Base-by-base conservation (phyloP, 257 asterid species). In the Orobanche coerulescens region DNA sequence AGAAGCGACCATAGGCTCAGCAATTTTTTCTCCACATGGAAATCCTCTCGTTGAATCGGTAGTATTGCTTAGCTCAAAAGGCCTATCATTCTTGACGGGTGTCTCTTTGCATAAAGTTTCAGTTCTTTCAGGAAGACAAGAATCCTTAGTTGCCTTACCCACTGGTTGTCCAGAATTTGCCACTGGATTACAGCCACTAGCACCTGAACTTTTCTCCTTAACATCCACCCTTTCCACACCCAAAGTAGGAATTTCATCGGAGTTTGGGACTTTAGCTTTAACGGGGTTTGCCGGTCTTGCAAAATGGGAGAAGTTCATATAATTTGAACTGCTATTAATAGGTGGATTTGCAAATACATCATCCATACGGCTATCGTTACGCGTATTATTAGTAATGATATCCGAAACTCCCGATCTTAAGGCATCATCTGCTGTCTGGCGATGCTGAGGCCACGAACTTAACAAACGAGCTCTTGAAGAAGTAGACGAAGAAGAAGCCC, bases 241-340 rank as follows among this genome's bases (percentile, higher is more conserved):
- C 16, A 82, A 60, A 65, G 83, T 61, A 48, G 77, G 71, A 58
- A 69, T 44, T 55, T 71, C 82, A 72, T 69, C 73, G 46, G 68
- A 42, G 59, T 58, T 78, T 18, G 74, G 77, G 64, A 56, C 49
- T 55, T 74, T 75, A 18, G 79, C 69, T 71, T 78, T 86, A 47
- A 58, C 75, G 67, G 75, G 65, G 53, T 73, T 71, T 55, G 76
- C 79, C 8, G 95, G 80, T 73, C 86, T 86, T 0, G 95, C 79
- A 61, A 93, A 87, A 76, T 80, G 82, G 23, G 92, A 76, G 69
- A 93, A 93, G 75, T 89, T 93, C 49, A 83, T 61, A 69, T 77
- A 47, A 70, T 20, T 68, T 16, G 87, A 73, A 71, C 44, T 64
- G 71, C 36, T 66, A 68, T 50, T 73, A 19, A 63, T 61, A 26